These are phyloP conservation scores for Helianthus tuberosus DNA, from an alignment of 129 eudicot species.

Conservation along the genomic window DNA sequence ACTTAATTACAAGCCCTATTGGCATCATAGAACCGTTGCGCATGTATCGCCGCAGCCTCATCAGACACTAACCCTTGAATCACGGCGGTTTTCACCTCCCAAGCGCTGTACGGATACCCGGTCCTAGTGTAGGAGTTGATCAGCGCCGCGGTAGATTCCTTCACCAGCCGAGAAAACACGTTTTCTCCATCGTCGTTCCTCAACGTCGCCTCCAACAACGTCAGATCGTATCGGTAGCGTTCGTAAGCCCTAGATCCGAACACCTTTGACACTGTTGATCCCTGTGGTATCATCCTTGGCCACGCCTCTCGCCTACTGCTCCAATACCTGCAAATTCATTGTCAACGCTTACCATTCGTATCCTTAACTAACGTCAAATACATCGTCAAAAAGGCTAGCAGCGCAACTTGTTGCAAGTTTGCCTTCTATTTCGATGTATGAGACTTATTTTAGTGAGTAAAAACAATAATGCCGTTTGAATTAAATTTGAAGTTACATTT, in stretches of 20 bases:
- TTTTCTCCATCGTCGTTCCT: slow-evolving; percentile 67
- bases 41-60: slow-evolving; percentile 57
- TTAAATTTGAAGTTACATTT: too few species aligned
- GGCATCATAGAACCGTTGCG: slow-evolving; percentile 66
- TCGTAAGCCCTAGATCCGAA: slow-evolving; percentile 83
- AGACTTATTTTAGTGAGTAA: too few species aligned
- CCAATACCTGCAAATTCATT: slow-evolving; percentile 61
- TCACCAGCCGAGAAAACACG: slow-evolving; percentile 61
- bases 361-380: background rate
- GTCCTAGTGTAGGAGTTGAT: slow-evolving; percentile 73
- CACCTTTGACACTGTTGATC: slow-evolving; percentile 73
- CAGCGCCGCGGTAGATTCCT: slow-evolving; percentile 86
- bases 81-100: slow-evolving; percentile 84
- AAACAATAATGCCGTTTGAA: too few species aligned
- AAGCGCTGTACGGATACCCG: slow-evolving; percentile 70
- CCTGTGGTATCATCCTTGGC: slow-evolving; percentile 88
- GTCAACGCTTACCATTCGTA: background rate
- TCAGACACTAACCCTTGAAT: slow-evolving; percentile 69
- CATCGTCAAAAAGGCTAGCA: too few species aligned
- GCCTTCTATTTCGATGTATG: too few species aligned
- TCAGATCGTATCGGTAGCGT: slow-evolving; percentile 75
- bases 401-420: too few species aligned
- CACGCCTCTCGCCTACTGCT: slow-evolving; percentile 78
- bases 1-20: slow-evolving; percentile 60
- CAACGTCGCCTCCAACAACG: slow-evolving; percentile 72